Percentiles rank a stretch among this genome's conserved stretches.
phyloP scores from a whole-genome alignment of 257 asterid species.

The Lithospermum erythrorhizon region DNA sequence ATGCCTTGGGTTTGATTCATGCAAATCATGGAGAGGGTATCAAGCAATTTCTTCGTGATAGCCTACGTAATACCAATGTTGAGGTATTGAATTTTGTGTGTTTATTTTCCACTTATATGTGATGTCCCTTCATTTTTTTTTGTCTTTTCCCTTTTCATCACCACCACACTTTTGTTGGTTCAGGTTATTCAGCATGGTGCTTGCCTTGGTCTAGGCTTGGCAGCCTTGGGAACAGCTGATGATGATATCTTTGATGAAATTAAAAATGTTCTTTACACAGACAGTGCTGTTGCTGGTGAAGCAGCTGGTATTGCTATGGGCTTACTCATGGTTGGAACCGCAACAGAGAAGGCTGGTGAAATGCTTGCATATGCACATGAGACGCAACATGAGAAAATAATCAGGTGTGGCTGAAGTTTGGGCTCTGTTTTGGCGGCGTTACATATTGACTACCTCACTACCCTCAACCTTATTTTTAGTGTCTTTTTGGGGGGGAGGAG shows the following conservation, averaged over 20 bases:
- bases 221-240: constrained; percentile 94
- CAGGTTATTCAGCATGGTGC: constrained; percentile 99
- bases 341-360: constrained; percentile 85
- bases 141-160: not conserved
- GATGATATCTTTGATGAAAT: constrained; percentile 74
- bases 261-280: constrained; percentile 74
- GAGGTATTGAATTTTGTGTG: constrained; percentile 43
- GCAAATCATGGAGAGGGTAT: constrained; percentile 99
- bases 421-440: not conserved
- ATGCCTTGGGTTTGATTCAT: constrained; percentile 93
- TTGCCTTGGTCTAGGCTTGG: constrained; percentile 97
- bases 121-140: not conserved
- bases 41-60: constrained; percentile 84
- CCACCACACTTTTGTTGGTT: constrained; percentile 14
- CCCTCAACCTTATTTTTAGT: constrained; percentile 19
- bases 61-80: constrained; percentile 70
- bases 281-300: constrained; percentile 99
- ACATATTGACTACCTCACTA: too few relatives aligned
- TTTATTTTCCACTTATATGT: not conserved
- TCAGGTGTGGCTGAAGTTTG: constrained; percentile 41
- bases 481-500: too few relatives aligned
- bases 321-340: constrained; percentile 93
- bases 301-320: constrained; percentile 99
- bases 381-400: constrained; percentile 94
- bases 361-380: constrained; percentile 98